phyloP scores from a whole-genome alignment of 2,329 filamentous ascomycete species.

The Acrodontium crateriforme region DNA sequence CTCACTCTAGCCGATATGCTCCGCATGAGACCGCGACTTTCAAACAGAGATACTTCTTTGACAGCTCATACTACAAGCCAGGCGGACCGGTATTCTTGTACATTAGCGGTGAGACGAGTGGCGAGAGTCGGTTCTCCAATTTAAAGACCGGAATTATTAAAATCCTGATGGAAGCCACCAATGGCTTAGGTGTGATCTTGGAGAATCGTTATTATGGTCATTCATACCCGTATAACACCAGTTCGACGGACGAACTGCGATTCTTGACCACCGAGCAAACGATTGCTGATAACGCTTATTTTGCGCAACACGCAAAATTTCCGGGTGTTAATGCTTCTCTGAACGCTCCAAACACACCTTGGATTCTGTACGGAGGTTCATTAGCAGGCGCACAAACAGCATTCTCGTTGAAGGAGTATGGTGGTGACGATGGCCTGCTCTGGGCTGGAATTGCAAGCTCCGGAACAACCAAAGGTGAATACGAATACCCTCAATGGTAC shows the following conservation, averaged over 20 bases:
- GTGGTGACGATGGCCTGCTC: conserved; percentile 55
- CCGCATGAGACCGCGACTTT: conserved; percentile 59
- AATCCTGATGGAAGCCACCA: conserved; percentile 40
- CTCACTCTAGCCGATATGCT: conserved; percentile 61
- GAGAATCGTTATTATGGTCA: conserved; percentile 40
- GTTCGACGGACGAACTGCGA: conserved; percentile 35
- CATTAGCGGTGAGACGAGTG: conserved; percentile 55
- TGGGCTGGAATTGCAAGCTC: conserved; percentile 69
- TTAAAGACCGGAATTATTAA: conserved; percentile 57
- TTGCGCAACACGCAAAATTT: conserved; percentile 35
- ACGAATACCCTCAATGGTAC: conserved; percentile 51
- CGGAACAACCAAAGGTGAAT: conserved; percentile 61
- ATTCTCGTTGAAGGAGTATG: conserved; percentile 34
- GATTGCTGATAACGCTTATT: conserved; percentile 39
- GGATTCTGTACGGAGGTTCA: conserved; percentile 33
- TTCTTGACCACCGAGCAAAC: conserved; percentile 39
- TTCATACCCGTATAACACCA: conserved; percentile 35
- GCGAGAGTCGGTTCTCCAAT: conserved; percentile 47
- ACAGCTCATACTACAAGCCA: conserved; percentile 56
- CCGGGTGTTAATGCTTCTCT: conserved; percentile 30
- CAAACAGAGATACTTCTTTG: conserved; percentile 68
- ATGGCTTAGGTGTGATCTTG: conserved; percentile 40
- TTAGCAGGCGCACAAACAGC: conserved; percentile 32
- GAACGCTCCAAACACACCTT: conserved; percentile 32
- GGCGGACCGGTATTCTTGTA: conserved; percentile 73